A percentile compares a stretch with the other conserved stretches of the same genome.
These are phyloP conservation scores for Arabidopsis arenosa DNA, from an alignment of 345 rosid species.

Conservation along the genomic window DNA sequence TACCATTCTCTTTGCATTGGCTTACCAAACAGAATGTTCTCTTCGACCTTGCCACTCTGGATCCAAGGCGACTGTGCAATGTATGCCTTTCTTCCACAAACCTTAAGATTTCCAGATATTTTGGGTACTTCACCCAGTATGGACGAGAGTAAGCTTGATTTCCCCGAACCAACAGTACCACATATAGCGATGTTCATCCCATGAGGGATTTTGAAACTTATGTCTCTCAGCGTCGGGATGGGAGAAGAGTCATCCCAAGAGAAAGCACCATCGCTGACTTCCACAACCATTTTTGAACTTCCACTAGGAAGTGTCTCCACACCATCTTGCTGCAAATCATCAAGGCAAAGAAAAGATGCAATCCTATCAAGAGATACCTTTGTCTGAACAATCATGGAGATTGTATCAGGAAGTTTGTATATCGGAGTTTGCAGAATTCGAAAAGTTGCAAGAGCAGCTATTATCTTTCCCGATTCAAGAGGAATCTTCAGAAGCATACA, in stretches of 20 bases:
- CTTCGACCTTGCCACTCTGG: conserved; percentile 72
- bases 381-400: conserved; percentile 69
- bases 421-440: conserved; percentile 68
- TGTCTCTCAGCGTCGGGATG: conserved; percentile 54
- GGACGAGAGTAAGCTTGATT: conserved; percentile 78
- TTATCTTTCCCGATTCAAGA: conserved; percentile 69
- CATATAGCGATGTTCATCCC: conserved; percentile 79
- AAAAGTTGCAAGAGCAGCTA: conserved; percentile 75
- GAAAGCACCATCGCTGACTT: conserved; percentile 58
- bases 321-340: conserved; percentile 57
- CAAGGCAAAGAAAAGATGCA: conserved; percentile 62
- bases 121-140: conserved; percentile 73
- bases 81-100: conserved; percentile 70
- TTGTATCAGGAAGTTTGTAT: conserved; percentile 62
- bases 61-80: conserved; percentile 86
- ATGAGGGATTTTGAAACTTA: conserved; percentile 50
- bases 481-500: conserved; percentile 67
- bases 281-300: conserved; percentile 50
- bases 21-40: conserved; percentile 72
- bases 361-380: conserved; percentile 75
- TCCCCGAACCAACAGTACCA: conserved; percentile 80
- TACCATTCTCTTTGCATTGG: conserved; percentile 52
- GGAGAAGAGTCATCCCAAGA: conserved; percentile 61
- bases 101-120: conserved; percentile 58
- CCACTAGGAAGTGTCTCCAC: conserved; percentile 54